phyloP scores from a whole-genome alignment of 805 yeast species.

The Ogataea paraovalis region DNA sequence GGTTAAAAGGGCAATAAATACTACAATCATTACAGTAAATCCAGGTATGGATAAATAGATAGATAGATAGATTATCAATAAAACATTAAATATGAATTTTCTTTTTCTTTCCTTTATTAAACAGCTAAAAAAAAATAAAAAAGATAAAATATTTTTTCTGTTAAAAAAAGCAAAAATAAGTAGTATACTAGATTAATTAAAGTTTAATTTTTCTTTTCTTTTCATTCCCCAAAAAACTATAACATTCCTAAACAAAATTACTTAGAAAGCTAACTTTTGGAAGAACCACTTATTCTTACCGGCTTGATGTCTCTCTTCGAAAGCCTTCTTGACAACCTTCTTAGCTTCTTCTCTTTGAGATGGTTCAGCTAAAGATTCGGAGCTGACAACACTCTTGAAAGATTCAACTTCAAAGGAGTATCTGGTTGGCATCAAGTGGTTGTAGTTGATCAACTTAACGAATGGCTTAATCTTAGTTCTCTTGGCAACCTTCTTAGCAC shows the following conservation, averaged over 20 bases:
- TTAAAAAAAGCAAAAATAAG: neutral
- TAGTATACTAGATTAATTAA: neutral
- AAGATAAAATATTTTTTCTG: neutral
- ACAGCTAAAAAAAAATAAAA: neutral
- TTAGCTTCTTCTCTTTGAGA: slow-evolving; percentile 98
- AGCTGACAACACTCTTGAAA: slow-evolving; percentile 84
- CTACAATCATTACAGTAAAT: no score
- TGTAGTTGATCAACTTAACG: slow-evolving; percentile 98
- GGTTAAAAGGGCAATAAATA: no score
- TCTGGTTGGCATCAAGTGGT: slow-evolving; percentile 99
- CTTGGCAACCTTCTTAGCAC: slow-evolving; percentile 94
- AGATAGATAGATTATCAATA: neutral
- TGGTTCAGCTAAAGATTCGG: slow-evolving; percentile 96
- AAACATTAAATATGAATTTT: neutral
- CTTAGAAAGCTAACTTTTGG: slow-evolving; percentile 63
- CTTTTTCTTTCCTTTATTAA: neutral
- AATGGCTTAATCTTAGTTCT: slow-evolving; percentile 98
- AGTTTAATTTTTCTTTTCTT: neutral
- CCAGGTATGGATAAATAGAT: no score
- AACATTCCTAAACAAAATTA: slow-evolving; percentile 2
- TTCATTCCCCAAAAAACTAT: neutral
- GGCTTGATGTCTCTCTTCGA: slow-evolving; percentile 98
- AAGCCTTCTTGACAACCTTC: slow-evolving; percentile 98
- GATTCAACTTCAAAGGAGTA: slow-evolving; percentile 96
- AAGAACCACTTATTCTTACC: slow-evolving; percentile 99